These are phyloP conservation scores for Asterophora lycoperdoides DNA, from an alignment of 768 basidiomycete species.

Conservation along the genomic window DNA sequence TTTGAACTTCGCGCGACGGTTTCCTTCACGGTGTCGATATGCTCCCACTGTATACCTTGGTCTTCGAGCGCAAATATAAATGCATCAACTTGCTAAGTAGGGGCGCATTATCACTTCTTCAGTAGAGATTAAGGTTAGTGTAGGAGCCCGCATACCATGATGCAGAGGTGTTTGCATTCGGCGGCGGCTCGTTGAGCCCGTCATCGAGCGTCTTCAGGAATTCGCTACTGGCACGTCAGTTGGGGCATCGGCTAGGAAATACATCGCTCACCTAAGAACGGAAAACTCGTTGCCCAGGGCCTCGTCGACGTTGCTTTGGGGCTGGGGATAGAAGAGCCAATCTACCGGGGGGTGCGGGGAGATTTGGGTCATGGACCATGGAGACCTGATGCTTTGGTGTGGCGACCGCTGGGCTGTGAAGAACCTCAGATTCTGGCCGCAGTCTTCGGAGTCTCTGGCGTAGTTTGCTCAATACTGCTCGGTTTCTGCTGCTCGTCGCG, in stretches of 20 bases:
- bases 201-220: slow-evolving; percentile 80
- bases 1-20: too few relatives aligned
- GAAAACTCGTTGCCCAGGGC: slow-evolving; percentile 79
- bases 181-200: too few relatives aligned
- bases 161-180: slow-evolving; percentile 77
- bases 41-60: too few relatives aligned
- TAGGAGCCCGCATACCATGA: too few relatives aligned
- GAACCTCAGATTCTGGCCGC: neutral
- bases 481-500: slow-evolving; percentile 76
- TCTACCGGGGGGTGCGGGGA: slow-evolving; percentile 27
- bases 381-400: slow-evolving; percentile 18
- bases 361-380: slow-evolving; percentile 48
- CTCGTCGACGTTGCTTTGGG: too few relatives aligned
- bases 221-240: slow-evolving; percentile 46
- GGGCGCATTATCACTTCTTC: too few relatives aligned
- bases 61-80: too few relatives aligned
- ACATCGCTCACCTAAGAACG: slow-evolving; percentile 54
- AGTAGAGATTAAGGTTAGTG: too few relatives aligned
- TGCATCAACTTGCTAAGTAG: too few relatives aligned
- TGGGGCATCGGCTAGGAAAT: neutral
- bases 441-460: slow-evolving; percentile 9
- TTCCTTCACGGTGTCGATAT: too few relatives aligned
- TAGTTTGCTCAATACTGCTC: slow-evolving; percentile 37
- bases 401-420: slow-evolving; percentile 32
- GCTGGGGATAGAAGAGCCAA: slow-evolving; percentile 54